Conservation (phyloP, 164 flowering plant genomes). For the Kingdonia uniflora region DNA sequence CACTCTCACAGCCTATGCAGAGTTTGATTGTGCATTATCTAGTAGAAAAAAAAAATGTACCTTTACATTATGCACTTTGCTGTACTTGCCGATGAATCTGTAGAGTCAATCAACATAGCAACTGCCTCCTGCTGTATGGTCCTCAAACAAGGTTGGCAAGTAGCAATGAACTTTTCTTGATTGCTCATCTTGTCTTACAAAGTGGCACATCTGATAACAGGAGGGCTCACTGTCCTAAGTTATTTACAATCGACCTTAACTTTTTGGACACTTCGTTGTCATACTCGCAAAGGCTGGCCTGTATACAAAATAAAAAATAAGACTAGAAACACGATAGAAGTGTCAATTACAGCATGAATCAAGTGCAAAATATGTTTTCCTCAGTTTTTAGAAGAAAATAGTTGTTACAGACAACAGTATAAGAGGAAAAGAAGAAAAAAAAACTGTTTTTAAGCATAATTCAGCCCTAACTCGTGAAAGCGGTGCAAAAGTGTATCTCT, state of each 20-base stretch:
- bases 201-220: conserved; percentile 59
- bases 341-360: conserved; percentile 5
- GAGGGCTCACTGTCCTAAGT: conserved; percentile 49
- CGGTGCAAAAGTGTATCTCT: no score
- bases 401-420: no score
- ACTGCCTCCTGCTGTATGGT: conserved; percentile 57
- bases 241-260: conserved; percentile 41
- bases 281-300: conserved; percentile 46
- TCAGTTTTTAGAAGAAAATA: no score
- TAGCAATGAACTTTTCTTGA: conserved; percentile 81
- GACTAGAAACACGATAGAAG: conserved; percentile 4
- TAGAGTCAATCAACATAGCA: conserved; percentile 73
- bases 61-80: conserved; percentile 46
- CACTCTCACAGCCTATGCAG: no score
- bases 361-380: no score
- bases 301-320: conserved; percentile 11
- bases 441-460: no score
- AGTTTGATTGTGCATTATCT: no score
- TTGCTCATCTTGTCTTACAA: conserved; percentile 93
- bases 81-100: conserved; percentile 84
- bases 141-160: conserved; percentile 78
- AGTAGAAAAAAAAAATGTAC: conserved; percentile 9
- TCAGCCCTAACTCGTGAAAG: no score
- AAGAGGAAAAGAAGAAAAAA: no score
- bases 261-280: conserved; percentile 70